Percentiles rank a stretch among this genome's conserved stretches.
Evolutionary conservation across 768 basidiomycete species (phyloP).

Genomic region (Mycena leptocephala): DNA sequence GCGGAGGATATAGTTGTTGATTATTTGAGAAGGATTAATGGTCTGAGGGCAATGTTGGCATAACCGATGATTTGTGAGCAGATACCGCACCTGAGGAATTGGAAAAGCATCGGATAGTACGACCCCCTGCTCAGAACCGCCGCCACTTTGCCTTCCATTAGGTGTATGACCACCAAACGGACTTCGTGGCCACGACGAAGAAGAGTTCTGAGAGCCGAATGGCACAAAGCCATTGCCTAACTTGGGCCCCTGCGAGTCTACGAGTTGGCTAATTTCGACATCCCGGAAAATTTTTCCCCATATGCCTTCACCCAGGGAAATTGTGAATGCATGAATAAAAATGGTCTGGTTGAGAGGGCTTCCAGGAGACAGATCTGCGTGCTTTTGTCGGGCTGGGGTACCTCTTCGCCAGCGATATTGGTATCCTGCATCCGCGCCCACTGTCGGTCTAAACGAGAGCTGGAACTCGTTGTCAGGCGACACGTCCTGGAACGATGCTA

Average conservation of each 20-base stretch:
- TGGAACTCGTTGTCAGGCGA: neutral
- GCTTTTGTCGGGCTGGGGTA: neutral
- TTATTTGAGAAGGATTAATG: neutral
- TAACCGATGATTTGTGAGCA: neutral
- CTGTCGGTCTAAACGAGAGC: constrained; percentile 1
- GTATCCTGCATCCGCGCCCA: neutral
- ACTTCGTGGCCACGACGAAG: neutral
- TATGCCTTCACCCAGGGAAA: constrained; percentile 1
- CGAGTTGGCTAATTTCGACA: neutral
- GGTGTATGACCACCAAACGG: neutral
- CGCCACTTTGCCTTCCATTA: neutral
- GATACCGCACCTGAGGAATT: neutral
- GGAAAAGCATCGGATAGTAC: neutral
- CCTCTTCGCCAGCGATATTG: neutral
- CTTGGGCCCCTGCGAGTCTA: neutral
- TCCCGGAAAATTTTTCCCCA: constrained; percentile 4
- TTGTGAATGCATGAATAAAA: constrained; percentile 19
- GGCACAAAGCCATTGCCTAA: neutral
- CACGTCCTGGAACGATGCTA: constrained; percentile 30
- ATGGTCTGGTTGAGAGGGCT: constrained; percentile 8
- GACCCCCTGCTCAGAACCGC: too few relatives aligned
- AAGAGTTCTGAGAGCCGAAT: neutral
- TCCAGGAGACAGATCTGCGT: neutral
- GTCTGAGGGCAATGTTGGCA: neutral
- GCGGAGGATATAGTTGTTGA: neutral